Evolutionary conservation across 208 protist species (phyloP).

Genomic region (Polymyxa betae): DNA sequence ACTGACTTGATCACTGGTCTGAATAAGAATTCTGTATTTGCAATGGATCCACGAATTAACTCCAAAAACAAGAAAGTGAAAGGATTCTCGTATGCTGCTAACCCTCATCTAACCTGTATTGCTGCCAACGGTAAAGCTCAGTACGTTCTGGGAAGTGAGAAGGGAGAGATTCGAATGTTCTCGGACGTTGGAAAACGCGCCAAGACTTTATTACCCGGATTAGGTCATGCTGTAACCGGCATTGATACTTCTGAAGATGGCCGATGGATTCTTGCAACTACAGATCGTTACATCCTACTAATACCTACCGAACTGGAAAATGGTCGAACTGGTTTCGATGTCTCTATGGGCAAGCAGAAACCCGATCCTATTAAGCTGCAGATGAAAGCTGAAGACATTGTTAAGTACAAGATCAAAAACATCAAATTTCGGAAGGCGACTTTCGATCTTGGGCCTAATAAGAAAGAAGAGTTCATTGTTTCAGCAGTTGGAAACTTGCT

Average conservation of each 20-base stretch:
- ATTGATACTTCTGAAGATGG: constrained; percentile 63
- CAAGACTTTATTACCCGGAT: constrained; percentile 64
- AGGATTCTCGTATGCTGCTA: constrained; percentile 51
- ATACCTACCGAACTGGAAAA: constrained; percentile 41
- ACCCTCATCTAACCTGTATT: constrained; percentile 56
- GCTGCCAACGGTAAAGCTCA: constrained; percentile 52
- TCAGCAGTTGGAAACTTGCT: constrained; percentile 63
- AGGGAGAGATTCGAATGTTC: constrained; percentile 68
- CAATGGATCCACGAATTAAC: constrained; percentile 58
- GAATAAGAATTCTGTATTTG: constrained; percentile 56
- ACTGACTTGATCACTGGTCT: constrained; percentile 57
- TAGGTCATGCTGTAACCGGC: constrained; percentile 62
- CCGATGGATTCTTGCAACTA: constrained; percentile 64
- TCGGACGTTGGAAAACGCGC: constrained; percentile 56
- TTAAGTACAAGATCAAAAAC: background rate
- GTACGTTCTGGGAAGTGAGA: constrained; percentile 56
- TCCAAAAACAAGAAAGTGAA: background rate
- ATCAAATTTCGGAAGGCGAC: constrained; percentile 62
- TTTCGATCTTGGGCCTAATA: constrained; percentile 52
- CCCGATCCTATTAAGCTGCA: constrained; percentile 62
- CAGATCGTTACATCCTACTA: constrained; percentile 58
- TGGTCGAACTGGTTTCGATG: constrained; percentile 62
- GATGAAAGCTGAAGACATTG: constrained; percentile 51
- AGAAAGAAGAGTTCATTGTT: constrained; percentile 60
- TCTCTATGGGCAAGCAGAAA: constrained; percentile 63